phyloP scores from a whole-genome alignment of 1,284 basidiomycete genomes.

The Ceratobasidium theobromae region DNA sequence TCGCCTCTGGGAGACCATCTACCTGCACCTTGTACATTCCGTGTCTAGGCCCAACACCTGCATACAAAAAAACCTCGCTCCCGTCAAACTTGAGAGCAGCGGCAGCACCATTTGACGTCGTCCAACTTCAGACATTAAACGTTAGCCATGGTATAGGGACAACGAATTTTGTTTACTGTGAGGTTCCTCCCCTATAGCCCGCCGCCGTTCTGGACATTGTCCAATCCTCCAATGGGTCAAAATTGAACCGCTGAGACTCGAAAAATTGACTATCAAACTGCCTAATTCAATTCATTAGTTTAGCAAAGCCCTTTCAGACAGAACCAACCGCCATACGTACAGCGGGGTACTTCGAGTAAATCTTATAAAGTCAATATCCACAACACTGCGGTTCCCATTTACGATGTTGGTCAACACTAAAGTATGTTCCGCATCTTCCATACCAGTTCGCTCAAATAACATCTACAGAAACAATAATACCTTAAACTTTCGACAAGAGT shows the following conservation, averaged over 20 bases:
- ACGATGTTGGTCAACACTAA: constrained; percentile 1
- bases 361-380: constrained; percentile 13
- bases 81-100: background rate
- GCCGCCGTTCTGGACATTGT: no score
- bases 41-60: background rate
- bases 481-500: background rate
- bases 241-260: no score
- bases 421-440: background rate
- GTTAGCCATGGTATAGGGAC: no score
- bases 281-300: background rate
- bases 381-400: background rate
- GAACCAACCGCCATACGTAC: background rate
- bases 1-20: background rate
- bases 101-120: background rate
- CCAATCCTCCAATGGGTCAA: no score
- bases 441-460: background rate
- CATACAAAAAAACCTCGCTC: background rate
- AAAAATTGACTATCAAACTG: background rate
- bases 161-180: no score
- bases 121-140: background rate
- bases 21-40: background rate
- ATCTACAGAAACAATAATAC: background rate
- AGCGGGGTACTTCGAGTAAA: background rate
- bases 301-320: background rate
- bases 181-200: no score